These are phyloP conservation scores for Sarocladium brachiariae DNA, from an alignment of 2,329 filamentous ascomycete species.

Conservation along the genomic window DNA sequence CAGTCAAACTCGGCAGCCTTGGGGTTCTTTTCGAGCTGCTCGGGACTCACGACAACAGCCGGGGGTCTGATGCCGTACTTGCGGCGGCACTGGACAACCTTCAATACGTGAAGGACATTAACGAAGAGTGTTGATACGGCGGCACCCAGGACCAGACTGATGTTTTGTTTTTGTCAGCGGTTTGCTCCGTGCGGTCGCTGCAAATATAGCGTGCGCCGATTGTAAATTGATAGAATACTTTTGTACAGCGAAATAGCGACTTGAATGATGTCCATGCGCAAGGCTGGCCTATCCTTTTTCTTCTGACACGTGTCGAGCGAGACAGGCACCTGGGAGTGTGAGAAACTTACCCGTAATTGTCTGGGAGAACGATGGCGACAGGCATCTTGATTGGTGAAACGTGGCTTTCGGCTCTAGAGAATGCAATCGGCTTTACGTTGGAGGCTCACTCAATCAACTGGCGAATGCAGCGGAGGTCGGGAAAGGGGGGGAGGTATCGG, in stretches of 20 bases:
- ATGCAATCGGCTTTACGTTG: too few relatives aligned
- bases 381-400: not conserved
- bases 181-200: too few relatives aligned
- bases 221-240: too few relatives aligned
- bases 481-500: too few relatives aligned
- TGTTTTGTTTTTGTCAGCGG: too few relatives aligned
- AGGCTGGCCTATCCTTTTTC: not conserved
- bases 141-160: conserved; percentile 54
- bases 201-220: too few relatives aligned
- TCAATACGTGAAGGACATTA: conserved; percentile 43
- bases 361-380: conserved; percentile 35
- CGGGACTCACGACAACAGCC: conserved; percentile 46
- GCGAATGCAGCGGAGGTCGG: not conserved
- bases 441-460: too few relatives aligned
- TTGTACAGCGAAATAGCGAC: too few relatives aligned
- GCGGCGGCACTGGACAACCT: conserved; percentile 44
- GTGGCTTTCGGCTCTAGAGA: too few relatives aligned
- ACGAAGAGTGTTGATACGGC: conserved; percentile 52
- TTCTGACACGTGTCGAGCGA: too few relatives aligned
- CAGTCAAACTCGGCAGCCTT: conserved; percentile 57
- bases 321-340: too few relatives aligned
- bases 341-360: conserved; percentile 42
- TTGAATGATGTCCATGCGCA: too few relatives aligned
- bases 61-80: conserved; percentile 50
- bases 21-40: conserved; percentile 47